Percentiles rank a stretch among this genome's conserved stretches.
Evolutionary conservation across 495 filamentous ascomycete genomes (phyloP).

Genomic region (Lasiosphaeria hispida): DNA sequence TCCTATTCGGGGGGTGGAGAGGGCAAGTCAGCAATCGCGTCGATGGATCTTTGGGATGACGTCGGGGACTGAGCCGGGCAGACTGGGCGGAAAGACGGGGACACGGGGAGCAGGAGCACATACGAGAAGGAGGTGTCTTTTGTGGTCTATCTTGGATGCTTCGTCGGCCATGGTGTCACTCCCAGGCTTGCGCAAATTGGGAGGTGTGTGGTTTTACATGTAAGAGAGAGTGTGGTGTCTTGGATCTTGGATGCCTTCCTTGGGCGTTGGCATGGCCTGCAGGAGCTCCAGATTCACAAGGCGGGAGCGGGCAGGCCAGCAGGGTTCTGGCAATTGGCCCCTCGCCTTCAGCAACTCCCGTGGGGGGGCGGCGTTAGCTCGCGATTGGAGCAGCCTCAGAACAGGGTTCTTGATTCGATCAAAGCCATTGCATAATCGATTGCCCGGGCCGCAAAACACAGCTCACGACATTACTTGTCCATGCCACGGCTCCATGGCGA

Average conservation of each 20-base stretch:
- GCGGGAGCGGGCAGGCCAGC: too few species aligned
- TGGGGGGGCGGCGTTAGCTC: too few species aligned
- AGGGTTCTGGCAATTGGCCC: too few species aligned
- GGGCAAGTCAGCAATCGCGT: neutral
- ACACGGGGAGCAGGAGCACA: constrained; percentile 13
- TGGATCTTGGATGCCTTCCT: neutral
- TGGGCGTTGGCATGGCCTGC: neutral
- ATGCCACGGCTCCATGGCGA: too few species aligned
- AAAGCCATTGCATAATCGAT: too few species aligned
- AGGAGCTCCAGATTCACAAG: neutral
- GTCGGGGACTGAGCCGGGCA: too few species aligned
- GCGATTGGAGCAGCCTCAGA: too few species aligned
- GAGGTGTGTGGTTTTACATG: neutral
- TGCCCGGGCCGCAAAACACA: too few species aligned
- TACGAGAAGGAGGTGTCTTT: constrained; percentile 49
- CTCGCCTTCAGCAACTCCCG: too few species aligned
- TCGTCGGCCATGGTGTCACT: constrained; percentile 43
- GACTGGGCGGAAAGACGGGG: neutral
- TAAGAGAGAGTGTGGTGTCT: neutral
- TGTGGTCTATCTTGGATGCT: constrained; percentile 46
- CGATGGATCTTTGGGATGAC: neutral
- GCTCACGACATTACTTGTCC: too few species aligned
- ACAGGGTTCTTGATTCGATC: too few species aligned
- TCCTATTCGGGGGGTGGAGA: constrained; percentile 54
- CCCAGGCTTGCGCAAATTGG: neutral